These are phyloP conservation scores for Vicia faba DNA, from an alignment of 306 rosid species.

Conservation along the genomic window DNA sequence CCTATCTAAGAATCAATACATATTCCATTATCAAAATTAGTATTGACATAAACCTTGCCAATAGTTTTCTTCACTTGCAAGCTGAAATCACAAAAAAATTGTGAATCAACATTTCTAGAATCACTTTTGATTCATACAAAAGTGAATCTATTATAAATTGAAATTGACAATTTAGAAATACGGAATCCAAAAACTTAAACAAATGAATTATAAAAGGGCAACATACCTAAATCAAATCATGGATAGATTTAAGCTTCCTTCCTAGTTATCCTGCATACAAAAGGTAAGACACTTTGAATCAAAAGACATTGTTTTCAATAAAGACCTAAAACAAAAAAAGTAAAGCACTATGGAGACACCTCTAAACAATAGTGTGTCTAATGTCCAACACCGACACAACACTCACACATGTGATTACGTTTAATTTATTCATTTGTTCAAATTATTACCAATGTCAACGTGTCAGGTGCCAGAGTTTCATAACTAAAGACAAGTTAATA, in stretches of 20 bases:
- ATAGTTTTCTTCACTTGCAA: conserved; percentile 37
- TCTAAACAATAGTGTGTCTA: no score
- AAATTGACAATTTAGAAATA: conserved; percentile 6
- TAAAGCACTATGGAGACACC: no score
- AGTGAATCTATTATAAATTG: neutral
- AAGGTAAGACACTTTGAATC: conserved; percentile 18
- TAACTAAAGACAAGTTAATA: no score
- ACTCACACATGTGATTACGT: no score
- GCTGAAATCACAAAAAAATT: conserved; percentile 39
- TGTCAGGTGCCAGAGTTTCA: no score
- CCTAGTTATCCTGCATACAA: conserved; percentile 74
- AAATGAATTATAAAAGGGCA: conserved; percentile 32
- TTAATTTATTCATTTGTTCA: no score
- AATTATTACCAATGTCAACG: no score
- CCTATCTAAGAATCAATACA: conserved; percentile 35
- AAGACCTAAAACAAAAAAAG: neutral
- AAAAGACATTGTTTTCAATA: conserved; percentile 15
- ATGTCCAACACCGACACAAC: no score
- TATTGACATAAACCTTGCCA: conserved; percentile 30
- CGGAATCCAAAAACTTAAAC: conserved; percentile 10
- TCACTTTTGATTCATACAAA: neutral
- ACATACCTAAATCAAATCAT: conserved; percentile 44
- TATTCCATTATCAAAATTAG: conserved; percentile 34
- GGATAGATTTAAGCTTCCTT: conserved; percentile 71
- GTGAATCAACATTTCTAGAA: neutral